These are phyloP conservation scores for Beauveria sp. DNA, from an alignment of 2,329 filamentous ascomycete genomes.

Conservation along the genomic window DNA sequence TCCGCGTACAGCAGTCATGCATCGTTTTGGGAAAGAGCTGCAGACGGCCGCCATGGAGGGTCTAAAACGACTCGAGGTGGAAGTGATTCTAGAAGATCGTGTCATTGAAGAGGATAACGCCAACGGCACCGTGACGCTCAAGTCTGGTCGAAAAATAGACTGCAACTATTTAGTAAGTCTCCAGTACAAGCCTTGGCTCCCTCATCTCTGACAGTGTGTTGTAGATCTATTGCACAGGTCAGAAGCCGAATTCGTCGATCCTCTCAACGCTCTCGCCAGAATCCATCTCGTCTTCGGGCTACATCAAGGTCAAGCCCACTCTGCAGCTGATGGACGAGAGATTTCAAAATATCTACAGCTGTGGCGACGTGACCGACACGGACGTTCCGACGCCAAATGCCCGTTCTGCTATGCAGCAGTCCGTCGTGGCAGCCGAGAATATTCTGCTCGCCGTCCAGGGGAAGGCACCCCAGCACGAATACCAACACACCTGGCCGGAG, in stretches of 20 bases:
- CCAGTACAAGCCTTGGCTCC: background rate
- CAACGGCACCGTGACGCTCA: conserved; percentile 33
- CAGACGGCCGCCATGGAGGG: conserved; percentile 32
- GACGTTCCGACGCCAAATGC: conserved; percentile 41
- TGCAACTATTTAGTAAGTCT: conserved; percentile 43
- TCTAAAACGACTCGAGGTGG: conserved; percentile 38
- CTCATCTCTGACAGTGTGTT: conserved; percentile 7
- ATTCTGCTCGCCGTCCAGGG: conserved; percentile 39
- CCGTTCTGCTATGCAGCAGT: conserved; percentile 46
- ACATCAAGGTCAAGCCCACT: conserved; percentile 46
- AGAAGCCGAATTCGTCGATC: conserved; percentile 46
- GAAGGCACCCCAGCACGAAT: conserved; percentile 29
- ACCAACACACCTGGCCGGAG: conserved; percentile 38
- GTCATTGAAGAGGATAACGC: conserved; percentile 29
- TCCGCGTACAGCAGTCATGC: conserved; percentile 45
- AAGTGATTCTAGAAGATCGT: conserved; percentile 44
- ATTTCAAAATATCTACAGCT: conserved; percentile 48
- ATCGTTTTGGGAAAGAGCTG: conserved; percentile 38
- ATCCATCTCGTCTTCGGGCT: conserved; percentile 37
- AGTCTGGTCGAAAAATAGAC: conserved; percentile 34
- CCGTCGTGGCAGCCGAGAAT: conserved; percentile 45
- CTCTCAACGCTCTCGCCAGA: conserved; percentile 33
- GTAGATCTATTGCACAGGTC: conserved; percentile 49
- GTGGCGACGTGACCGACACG: conserved; percentile 56
- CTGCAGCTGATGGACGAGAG: conserved; percentile 45